Evolutionary conservation across 176 grass and related monocot genomes (phyloP).

Genomic region (Rhynchospora pubera): DNA sequence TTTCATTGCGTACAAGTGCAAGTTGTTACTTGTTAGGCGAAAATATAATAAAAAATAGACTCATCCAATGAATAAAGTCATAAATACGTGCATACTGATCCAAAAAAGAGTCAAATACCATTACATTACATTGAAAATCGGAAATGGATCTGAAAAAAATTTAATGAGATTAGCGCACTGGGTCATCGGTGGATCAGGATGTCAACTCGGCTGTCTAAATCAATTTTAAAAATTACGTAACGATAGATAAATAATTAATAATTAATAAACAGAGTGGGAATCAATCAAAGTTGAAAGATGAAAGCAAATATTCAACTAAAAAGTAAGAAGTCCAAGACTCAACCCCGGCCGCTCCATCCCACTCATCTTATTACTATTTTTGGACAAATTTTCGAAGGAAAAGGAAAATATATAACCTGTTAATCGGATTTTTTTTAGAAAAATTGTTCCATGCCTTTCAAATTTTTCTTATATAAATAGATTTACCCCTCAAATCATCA

Average conservation of each 20-base stretch:
- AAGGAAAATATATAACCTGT: too few species aligned
- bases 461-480: too few species aligned
- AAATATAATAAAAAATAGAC: neutral
- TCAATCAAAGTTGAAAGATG: neutral
- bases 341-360: neutral
- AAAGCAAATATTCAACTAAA: too few species aligned
- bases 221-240: neutral
- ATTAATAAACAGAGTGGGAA: neutral
- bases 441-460: too few species aligned
- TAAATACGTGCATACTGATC: neutral
- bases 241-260: neutral
- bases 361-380: neutral
- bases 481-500: too few species aligned
- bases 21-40: neutral
- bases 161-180: neutral
- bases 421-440: too few species aligned
- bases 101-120: neutral
- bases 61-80: neutral
- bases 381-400: neutral
- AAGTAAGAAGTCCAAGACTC: neutral
- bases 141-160: neutral
- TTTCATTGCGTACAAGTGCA: neutral
- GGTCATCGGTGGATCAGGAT: neutral
- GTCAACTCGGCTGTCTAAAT: neutral
- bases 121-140: neutral